phyloP scores from a whole-genome alignment of 164 flowering plant species.

The Vitis amurensis region DNA sequence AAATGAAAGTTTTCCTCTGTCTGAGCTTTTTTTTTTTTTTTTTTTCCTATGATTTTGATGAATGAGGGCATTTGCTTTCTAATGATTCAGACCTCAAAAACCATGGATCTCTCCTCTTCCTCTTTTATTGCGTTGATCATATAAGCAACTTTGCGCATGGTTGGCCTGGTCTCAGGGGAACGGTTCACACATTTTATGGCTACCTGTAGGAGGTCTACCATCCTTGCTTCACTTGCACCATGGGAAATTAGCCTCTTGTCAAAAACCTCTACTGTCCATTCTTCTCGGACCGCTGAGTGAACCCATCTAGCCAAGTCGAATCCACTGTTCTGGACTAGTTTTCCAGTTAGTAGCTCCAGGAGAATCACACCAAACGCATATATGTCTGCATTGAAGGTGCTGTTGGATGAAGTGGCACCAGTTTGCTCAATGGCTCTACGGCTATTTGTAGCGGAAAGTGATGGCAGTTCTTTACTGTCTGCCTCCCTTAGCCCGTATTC shows the following conservation, averaged over 20 bases:
- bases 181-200: slow-evolving; percentile 59
- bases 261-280: slow-evolving; percentile 77
- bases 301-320: slow-evolving; percentile 62
- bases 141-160: slow-evolving; percentile 41
- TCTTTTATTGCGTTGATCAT: slow-evolving; percentile 53
- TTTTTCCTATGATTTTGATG: too few species aligned
- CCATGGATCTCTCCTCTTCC: slow-evolving; percentile 60
- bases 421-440: slow-evolving; percentile 3
- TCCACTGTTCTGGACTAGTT: slow-evolving; percentile 46
- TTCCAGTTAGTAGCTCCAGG: slow-evolving; percentile 69
- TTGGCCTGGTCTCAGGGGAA: slow-evolving; percentile 54
- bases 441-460: neutral
- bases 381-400: slow-evolving; percentile 45
- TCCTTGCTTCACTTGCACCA: slow-evolving; percentile 64
- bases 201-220: slow-evolving; percentile 63
- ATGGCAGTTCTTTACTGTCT: neutral
- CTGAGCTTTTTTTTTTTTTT: too few species aligned
- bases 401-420: neutral
- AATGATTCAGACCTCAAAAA: neutral
- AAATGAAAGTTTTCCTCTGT: too few species aligned
- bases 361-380: slow-evolving; percentile 59
- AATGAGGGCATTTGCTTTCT: too few species aligned
- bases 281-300: slow-evolving; percentile 55
- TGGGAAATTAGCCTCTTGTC: slow-evolving; percentile 44
- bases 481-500: slow-evolving; percentile 42